These are phyloP conservation scores for Singerocomus rubriflavus DNA, from an alignment of 1,284 basidiomycete species.

Conservation along the genomic window DNA sequence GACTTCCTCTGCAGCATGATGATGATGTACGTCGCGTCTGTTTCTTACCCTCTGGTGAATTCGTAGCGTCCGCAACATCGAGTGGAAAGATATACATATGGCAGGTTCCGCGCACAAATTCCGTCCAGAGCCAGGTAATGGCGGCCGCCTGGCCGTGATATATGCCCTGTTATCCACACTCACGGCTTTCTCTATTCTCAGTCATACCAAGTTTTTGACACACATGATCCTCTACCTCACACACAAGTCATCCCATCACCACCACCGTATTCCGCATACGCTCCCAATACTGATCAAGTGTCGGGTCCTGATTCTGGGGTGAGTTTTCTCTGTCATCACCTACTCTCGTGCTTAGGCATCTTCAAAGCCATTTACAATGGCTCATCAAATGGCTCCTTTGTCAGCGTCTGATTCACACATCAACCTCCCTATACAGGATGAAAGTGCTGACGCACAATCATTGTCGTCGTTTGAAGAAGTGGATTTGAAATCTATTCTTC, in stretches of 20 bases:
- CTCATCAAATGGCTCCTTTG: background rate
- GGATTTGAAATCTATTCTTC: background rate
- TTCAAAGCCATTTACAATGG: background rate
- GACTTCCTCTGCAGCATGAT: constrained; percentile 1
- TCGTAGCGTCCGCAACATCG: constrained; percentile 6
- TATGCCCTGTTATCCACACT: too few relatives aligned
- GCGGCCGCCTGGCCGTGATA: too few relatives aligned
- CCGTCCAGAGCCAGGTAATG: too few relatives aligned
- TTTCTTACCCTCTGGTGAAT: constrained; percentile 8
- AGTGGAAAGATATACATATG: background rate
- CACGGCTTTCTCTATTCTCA: too few relatives aligned
- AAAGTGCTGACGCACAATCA: too few relatives aligned
- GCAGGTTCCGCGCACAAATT: too few relatives aligned
- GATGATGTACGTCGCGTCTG: background rate
- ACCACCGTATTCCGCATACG: background rate
- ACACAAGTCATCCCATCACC: too few relatives aligned
- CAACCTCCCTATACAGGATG: background rate
- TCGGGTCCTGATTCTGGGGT: background rate
- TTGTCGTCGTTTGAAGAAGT: background rate
- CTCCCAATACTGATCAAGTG: background rate
- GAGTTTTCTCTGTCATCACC: background rate
- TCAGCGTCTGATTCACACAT: too few relatives aligned
- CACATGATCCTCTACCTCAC: too few relatives aligned
- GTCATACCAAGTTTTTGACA: too few relatives aligned
- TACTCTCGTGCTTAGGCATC: background rate